A percentile compares a stretch with the other conserved stretches of the same genome.
Evolutionary conservation across 495 filamentous ascomycete species (phyloP).

Genomic region (Chaetomium tenue): DNA sequence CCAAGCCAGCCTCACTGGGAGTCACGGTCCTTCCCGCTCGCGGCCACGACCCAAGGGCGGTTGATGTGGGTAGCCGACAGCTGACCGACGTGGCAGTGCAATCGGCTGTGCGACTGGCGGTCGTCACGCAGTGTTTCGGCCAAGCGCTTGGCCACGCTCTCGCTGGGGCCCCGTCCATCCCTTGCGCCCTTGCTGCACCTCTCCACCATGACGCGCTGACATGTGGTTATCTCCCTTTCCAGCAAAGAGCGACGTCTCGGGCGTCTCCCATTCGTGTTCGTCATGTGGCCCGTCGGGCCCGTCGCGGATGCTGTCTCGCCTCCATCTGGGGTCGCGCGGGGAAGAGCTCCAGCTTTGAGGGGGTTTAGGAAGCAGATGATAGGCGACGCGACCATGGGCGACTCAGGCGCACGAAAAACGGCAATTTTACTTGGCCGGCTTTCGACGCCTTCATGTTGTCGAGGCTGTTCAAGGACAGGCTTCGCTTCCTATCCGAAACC

Average conservation of each 20-base stretch:
- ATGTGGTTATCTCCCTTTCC: neutral
- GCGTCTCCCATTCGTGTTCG: neutral
- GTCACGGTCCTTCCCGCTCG: constrained; percentile 17
- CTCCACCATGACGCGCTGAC: constrained; percentile 11
- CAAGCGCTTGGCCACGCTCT: constrained; percentile 18
- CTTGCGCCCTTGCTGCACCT: neutral
- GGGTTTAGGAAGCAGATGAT: constrained; percentile 10
- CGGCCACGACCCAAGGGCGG: neutral
- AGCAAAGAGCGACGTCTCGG: neutral
- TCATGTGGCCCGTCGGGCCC: neutral
- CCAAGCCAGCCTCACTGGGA: neutral
- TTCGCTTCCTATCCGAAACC: constrained; percentile 20
- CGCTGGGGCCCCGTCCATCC: neutral
- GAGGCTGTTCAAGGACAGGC: constrained; percentile 26
- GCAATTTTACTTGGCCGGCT: constrained; percentile 16
- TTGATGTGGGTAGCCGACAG: neutral
- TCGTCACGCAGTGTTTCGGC: constrained; percentile 17
- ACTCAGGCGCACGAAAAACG: constrained; percentile 25
- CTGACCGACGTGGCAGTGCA: constrained; percentile 21
- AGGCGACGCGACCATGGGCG: constrained; percentile 30
- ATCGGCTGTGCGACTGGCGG: neutral
- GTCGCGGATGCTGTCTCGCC: neutral
- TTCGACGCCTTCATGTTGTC: constrained; percentile 27
- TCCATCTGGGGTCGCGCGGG: neutral
- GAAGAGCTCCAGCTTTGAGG: neutral